phyloP scores from a whole-genome alignment of 257 asterid species.

The Agastache rugosa region DNA sequence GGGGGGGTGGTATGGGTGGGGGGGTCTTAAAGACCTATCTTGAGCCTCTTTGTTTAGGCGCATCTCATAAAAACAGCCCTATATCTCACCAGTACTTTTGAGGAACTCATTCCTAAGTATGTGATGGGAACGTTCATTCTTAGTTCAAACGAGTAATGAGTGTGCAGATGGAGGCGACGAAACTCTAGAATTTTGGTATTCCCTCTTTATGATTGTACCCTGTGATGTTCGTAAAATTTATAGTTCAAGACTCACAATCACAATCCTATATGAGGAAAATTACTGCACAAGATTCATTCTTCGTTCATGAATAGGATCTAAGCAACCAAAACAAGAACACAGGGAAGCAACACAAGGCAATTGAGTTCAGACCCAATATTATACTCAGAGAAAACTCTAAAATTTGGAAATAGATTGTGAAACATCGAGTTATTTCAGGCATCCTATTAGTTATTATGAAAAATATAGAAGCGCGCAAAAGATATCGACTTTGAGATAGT shows the following conservation, averaged over 20 bases:
- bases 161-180: neutral
- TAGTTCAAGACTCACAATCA: neutral
- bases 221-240: neutral
- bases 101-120: neutral
- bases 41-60: too few relatives aligned
- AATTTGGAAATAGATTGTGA: neutral
- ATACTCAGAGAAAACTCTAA: neutral
- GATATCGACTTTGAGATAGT: neutral
- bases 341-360: constrained; percentile 1
- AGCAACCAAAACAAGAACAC: constrained; percentile 23
- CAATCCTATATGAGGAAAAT: neutral
- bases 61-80: neutral
- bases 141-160: neutral
- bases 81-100: neutral
- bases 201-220: neutral
- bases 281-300: neutral
- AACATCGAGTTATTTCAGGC: neutral
- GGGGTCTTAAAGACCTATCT: too few relatives aligned
- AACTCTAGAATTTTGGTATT: too few relatives aligned
- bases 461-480: neutral
- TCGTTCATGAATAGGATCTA: constrained; percentile 3
- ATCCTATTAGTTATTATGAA: neutral
- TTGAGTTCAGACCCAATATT: neutral
- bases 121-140: neutral
- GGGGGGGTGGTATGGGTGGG: too few relatives aligned